phyloP scores from a whole-genome alignment of 495 filamentous ascomycete genomes.

The Hamigera avellanea region DNA sequence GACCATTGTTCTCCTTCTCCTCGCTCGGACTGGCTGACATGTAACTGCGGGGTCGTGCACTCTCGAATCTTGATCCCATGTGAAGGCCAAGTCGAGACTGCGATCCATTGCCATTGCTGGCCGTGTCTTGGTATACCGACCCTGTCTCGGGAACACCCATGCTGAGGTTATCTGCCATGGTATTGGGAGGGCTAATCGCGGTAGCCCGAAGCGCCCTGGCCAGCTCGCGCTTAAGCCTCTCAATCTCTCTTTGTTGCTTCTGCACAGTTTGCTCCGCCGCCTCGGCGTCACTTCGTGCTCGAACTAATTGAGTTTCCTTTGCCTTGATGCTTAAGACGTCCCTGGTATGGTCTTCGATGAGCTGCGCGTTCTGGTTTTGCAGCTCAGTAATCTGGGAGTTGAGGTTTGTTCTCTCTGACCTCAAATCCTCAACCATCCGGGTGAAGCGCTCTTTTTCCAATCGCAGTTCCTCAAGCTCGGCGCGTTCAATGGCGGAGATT shows the following conservation, averaged over 20 bases:
- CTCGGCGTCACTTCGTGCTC: slow-evolving; percentile 82
- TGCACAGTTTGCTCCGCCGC: slow-evolving; percentile 73
- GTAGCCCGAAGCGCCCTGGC: slow-evolving; percentile 33
- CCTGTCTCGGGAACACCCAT: slow-evolving; percentile 22
- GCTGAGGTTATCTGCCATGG: slow-evolving; percentile 19
- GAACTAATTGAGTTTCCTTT: slow-evolving; percentile 93
- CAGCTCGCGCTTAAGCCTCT: slow-evolving; percentile 76
- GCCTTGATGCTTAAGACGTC: slow-evolving; percentile 94
- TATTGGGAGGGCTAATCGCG: slow-evolving; percentile 27
- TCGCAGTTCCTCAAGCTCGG: slow-evolving; percentile 82
- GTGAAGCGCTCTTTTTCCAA: slow-evolving; percentile 66
- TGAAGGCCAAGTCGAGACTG: slow-evolving; percentile 23
- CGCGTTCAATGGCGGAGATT: slow-evolving; percentile 63
- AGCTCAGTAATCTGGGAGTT: slow-evolving; percentile 75
- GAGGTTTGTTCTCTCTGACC: slow-evolving; percentile 60
- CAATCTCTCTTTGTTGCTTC: slow-evolving; percentile 77
- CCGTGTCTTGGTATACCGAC: slow-evolving; percentile 26
- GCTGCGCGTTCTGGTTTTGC: slow-evolving; percentile 87
- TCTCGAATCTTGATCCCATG: slow-evolving; percentile 29
- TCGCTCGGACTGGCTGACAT: slow-evolving; percentile 59
- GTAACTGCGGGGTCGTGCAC: slow-evolving; percentile 48
- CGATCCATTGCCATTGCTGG: slow-evolving; percentile 16
- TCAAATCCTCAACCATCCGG: slow-evolving; percentile 61
- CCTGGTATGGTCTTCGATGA: slow-evolving; percentile 94
- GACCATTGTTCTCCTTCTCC: slow-evolving; percentile 62